phyloP scores from a whole-genome alignment of 768 basidiomycete species.

The Gyrodon lividus region DNA sequence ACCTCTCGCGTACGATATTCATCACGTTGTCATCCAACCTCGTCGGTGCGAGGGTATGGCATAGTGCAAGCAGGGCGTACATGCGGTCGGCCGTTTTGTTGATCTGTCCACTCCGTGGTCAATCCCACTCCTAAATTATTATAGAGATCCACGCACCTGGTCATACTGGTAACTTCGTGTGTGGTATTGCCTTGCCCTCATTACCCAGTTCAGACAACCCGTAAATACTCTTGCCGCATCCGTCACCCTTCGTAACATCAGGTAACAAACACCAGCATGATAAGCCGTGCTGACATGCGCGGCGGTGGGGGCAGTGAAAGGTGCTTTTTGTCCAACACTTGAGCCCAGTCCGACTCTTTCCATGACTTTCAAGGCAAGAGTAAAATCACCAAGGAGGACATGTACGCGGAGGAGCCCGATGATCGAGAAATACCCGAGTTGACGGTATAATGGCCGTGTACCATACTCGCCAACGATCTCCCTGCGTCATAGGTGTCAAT shows the following conservation, averaged over 20 bases:
- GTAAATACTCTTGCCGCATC: slow-evolving; percentile 95
- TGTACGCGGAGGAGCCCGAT: slow-evolving; percentile 95
- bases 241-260: slow-evolving; percentile 91
- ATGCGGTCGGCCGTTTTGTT: slow-evolving; percentile 97
- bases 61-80: slow-evolving; percentile 94
- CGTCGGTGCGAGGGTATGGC: slow-evolving; percentile 89
- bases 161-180: slow-evolving; percentile 96
- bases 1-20: slow-evolving; percentile 89
- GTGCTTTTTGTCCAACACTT: slow-evolving; percentile 89
- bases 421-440: slow-evolving; percentile 95
- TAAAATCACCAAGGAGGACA: slow-evolving; percentile 93
- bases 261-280: slow-evolving; percentile 95
- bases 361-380: slow-evolving; percentile 92
- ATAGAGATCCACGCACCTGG: slow-evolving; percentile 50
- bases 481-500: slow-evolving; percentile 37
- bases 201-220: slow-evolving; percentile 90
- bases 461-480: slow-evolving; percentile 93
- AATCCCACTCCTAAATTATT: not conserved
- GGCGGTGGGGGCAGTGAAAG: slow-evolving; percentile 94
- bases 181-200: slow-evolving; percentile 95
- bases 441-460: slow-evolving; percentile 83
- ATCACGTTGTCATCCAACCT: slow-evolving; percentile 93
- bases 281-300: slow-evolving; percentile 95
- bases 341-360: slow-evolving; percentile 90
- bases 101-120: slow-evolving; percentile 51